Percentiles rank a stretch among this genome's conserved stretches.
Conservation (phyloP, 2,329 filamentous ascomycete genomes). For the Diaporthe citriasiana region DNA sequence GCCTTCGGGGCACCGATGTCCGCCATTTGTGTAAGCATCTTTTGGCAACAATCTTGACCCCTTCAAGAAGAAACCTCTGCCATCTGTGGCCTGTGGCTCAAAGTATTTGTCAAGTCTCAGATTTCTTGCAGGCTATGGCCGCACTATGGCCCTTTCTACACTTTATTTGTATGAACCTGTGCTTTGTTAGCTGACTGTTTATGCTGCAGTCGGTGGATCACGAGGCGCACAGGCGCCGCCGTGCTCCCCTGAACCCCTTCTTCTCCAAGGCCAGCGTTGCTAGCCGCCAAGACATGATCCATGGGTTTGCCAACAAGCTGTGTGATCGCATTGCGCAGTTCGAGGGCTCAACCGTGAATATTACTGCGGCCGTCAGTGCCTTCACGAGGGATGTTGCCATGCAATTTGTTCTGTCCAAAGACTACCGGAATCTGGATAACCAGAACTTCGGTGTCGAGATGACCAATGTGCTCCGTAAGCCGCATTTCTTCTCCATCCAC, state of each 20-base stretch:
- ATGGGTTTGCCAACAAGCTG: slow-evolving; percentile 31
- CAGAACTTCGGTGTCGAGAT: slow-evolving; percentile 39
- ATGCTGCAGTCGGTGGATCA: slow-evolving; percentile 36
- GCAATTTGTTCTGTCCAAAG: slow-evolving; percentile 40
- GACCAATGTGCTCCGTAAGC: slow-evolving; percentile 21
- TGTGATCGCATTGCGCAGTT: slow-evolving; percentile 32
- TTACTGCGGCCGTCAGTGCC: slow-evolving; percentile 42
- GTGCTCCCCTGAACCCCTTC: slow-evolving; percentile 6
- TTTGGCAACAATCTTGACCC: not conserved
- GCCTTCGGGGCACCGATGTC: slow-evolving; percentile 16
- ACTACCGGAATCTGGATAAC: slow-evolving; percentile 37
- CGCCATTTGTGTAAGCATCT: not conserved
- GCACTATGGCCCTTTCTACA: not conserved
- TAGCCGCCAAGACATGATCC: slow-evolving; percentile 13
- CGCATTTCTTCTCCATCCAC: not conserved
- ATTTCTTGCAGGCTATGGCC: not conserved
- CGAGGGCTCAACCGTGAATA: slow-evolving; percentile 23
- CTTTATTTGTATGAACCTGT: not conserved
- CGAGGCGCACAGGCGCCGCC: slow-evolving; percentile 35
- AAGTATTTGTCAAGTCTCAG: no score
- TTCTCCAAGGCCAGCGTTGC: slow-evolving; percentile 12
- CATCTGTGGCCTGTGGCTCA: not conserved
- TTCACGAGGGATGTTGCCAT: slow-evolving; percentile 42
- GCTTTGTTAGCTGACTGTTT: not conserved
- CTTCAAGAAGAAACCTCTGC: not conserved